A percentile compares a stretch with the other conserved stretches of the same genome.
These are phyloP conservation scores for Mycena latifolia DNA, from an alignment of 768 basidiomycete genomes.

Conservation along the genomic window DNA sequence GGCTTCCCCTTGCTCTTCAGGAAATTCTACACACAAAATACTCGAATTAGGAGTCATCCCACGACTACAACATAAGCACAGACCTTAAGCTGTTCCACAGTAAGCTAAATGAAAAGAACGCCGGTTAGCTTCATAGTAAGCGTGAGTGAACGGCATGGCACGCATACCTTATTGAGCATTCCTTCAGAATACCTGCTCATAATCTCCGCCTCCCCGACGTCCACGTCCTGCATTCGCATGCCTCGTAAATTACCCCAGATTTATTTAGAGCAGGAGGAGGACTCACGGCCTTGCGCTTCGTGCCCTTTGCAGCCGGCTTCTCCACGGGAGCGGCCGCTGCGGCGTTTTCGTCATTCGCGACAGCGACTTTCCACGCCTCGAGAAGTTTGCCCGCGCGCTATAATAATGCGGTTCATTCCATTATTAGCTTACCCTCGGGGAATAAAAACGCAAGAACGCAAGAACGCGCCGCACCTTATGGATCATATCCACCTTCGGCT, in stretches of 20 bases:
- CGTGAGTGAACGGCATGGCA: conserved; percentile 46
- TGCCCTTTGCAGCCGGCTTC: conserved; percentile 41
- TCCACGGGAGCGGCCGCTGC: conserved; percentile 55
- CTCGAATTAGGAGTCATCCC: no score
- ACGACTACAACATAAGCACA: conserved; percentile 22
- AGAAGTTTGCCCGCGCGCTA: conserved; percentile 81
- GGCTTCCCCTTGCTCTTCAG: conserved; percentile 73
- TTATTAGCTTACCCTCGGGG: no score
- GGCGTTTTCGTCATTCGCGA: conserved; percentile 70
- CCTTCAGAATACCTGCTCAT: conserved; percentile 73
- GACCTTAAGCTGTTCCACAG: conserved; percentile 85
- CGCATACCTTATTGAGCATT: conserved; percentile 76
- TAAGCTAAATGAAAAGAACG: conserved; percentile 68
- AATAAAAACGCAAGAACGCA: no score
- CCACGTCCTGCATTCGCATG: conserved; percentile 62
- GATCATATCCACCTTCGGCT: conserved; percentile 82
- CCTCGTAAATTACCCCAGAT: no score
- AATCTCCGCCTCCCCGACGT: conserved; percentile 80
- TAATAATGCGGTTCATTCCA: no score
- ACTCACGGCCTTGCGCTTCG: conserved; percentile 82
- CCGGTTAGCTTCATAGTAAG: conserved; percentile 1
- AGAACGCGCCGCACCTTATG: conserved; percentile 87
- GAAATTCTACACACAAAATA: conserved; percentile 48
- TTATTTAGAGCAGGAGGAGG: background rate
- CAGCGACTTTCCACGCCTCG: conserved; percentile 75